Evolutionary conservation across 345 rosid species (phyloP), one percentile per base, ranked within the genome.

Genomic region (Geranium rotundifolium): DNA sequence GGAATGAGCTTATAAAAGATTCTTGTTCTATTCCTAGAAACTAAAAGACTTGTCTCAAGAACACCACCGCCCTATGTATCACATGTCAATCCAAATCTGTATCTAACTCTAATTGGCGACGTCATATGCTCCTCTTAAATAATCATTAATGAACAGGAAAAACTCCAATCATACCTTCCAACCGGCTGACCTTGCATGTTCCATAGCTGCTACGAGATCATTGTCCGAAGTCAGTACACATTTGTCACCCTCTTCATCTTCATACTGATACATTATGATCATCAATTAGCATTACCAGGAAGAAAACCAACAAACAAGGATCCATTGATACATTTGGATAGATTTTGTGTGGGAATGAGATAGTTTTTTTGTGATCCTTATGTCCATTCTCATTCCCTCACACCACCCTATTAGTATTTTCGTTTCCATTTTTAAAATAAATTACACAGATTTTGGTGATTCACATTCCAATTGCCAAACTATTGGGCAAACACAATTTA

Each of bases 211-310:
- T 49, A 65, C 63, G 67, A 95, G 96, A 69, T 95, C 99, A 63
- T 75, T 70, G 57, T 95, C 97, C 50, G 96, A 85, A 65, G 87
- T 88, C 72, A 95, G 74, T 66, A 90, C 82, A 67, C 88, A 96
- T 83, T 88, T 88, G 76, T 95, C 99, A 18, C 66, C 87, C 74
- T 95, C 99, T 67, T 88, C 99, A 56, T 95, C 99, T 78, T 95
- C 99, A 69, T 95, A 95, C 99, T 95, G n/a, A 67, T 57, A 71
- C 17, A 69, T 29, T 37, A 55, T 9, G 13, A 58, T 55, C 64
- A 71, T 60, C 34, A 58, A 63, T 59, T 60, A 77, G 73, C 39
- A 69, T 8, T 50, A n/a, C 58, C 67, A 17, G 49, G 27, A 73
- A 39, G 27, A 20, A 67, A 30, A 37, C 29, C 4, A 46, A 17